Conservation (phyloP, 208 protist genomes). For the Herpetomonas tarakana region DNA sequence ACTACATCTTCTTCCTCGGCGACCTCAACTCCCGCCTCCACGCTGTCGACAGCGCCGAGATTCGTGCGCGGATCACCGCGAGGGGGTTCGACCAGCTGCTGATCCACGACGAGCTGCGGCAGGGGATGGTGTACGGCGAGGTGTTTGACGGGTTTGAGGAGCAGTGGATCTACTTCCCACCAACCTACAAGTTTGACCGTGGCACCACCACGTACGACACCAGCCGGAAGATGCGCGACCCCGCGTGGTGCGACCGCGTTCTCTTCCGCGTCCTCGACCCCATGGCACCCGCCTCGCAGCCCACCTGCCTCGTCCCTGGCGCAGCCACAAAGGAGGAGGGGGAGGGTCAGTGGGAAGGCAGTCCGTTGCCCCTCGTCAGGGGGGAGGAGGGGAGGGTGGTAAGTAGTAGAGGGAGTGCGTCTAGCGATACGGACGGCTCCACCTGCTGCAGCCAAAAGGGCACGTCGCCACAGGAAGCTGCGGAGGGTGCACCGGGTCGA, state of each 20-base stretch:
- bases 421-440: no score
- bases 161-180: constrained; percentile 80
- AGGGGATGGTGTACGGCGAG: constrained; percentile 66
- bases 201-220: constrained; percentile 80
- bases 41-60: constrained; percentile 31
- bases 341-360: no score
- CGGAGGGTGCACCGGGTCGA: no score
- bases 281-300: not conserved
- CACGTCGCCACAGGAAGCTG: no score
- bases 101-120: constrained; percentile 77
- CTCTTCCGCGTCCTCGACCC: constrained; percentile 63
- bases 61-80: constrained; percentile 24
- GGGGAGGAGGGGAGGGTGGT: no score
- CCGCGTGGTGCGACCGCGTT: constrained; percentile 89
- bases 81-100: constrained; percentile 54
- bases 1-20: constrained; percentile 93
- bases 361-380: no score
- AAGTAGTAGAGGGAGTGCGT: no score
- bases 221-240: constrained; percentile 71
- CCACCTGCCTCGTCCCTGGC: not conserved
- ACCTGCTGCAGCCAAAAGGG: no score
- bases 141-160: constrained; percentile 89
- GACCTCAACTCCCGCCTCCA: constrained; percentile 93
- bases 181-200: constrained; percentile 91
- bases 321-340: no score